These are phyloP conservation scores for Coniochaeta prunicola DNA, from an alignment of 2,329 filamentous ascomycete genomes.

Conservation along the genomic window DNA sequence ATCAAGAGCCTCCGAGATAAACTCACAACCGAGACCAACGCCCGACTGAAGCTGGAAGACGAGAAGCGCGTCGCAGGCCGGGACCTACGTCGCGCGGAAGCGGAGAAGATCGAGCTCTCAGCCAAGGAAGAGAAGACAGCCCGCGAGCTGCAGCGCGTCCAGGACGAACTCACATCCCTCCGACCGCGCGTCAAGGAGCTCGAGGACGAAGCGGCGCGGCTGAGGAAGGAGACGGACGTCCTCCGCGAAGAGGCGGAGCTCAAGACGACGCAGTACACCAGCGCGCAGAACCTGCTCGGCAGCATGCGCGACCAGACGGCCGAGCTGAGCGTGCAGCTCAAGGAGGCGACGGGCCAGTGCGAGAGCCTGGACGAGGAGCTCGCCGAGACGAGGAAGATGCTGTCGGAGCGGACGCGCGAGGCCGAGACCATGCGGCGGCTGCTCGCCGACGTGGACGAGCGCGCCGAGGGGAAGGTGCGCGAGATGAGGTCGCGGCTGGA, in stretches of 20 bases:
- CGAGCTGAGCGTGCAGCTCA: conserved; percentile 85
- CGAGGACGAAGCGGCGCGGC: conserved; percentile 63
- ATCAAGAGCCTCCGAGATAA: conserved; percentile 73
- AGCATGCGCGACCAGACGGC: conserved; percentile 91
- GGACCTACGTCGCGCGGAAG: conserved; percentile 70
- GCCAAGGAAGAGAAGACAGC: conserved; percentile 65
- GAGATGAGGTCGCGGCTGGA: conserved; percentile 90
- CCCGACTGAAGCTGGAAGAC: conserved; percentile 70
- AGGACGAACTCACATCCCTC: conserved; percentile 65
- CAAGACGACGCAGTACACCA: conserved; percentile 78
- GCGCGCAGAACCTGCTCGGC: conserved; percentile 75
- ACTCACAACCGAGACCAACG: conserved; percentile 65
- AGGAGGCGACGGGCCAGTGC: conserved; percentile 73
- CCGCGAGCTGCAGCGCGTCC: conserved; percentile 62
- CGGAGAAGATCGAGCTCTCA: conserved; percentile 69
- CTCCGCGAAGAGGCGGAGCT: conserved; percentile 76
- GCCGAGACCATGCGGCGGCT: conserved; percentile 91
- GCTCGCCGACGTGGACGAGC: conserved; percentile 76
- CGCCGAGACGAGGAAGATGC: conserved; percentile 75
- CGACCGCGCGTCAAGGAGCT: conserved; percentile 56
- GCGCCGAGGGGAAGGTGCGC: conserved; percentile 72
- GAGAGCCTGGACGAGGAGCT: conserved; percentile 91
- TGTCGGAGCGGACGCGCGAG: conserved; percentile 83
- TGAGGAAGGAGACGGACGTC: conserved; percentile 59
- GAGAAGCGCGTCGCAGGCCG: conserved; percentile 65